Base-by-base conservation (phyloP, 805 yeast species). In the Yarrowia sp. region DNA sequence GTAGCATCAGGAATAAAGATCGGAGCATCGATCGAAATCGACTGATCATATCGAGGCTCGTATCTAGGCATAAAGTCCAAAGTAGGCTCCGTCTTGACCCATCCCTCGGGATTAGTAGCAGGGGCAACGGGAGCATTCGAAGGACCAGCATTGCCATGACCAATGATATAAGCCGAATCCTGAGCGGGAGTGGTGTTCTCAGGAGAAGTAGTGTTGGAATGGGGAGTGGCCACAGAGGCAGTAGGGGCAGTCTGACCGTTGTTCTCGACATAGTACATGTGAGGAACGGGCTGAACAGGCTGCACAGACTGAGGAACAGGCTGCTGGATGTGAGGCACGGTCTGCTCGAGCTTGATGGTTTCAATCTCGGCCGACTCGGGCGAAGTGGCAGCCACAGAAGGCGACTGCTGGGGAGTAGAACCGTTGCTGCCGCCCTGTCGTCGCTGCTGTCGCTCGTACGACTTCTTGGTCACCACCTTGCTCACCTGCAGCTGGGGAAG, bases 391-490 rank as follows among this genome's bases (percentile, higher is more conserved):
- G 17, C 55, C 4, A 48, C 55, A 1, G 17, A 8, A 1, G 55
- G 55, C n/a, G 39, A 32, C 41, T 48, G 41, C 35, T 58, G 64
- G 13, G 50, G 64, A 13, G 61, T 57, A 18, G 33, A 32, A 1
- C 63, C 43, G 8, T 48, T 48, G 13, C 32, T 13, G 8, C 55
- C 35, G 2, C 35, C 63, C 50, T 42, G 51, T n/a, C 35, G 43
- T 8, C 41, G 43, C 51, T 58, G 50, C 51, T 58, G 64, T 8
- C 64, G 64, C 51, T 58, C 64, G 15, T 58, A 58, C 11, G 22
- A 14, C 51, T 58, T 58, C 28, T 58, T 58, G 43, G 64, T 58
- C 35, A 58, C 64, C 41, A 58, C 64, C 41, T 58, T 58, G 43
- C 35, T 18, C 9, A 58, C 50, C 43, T 58, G 51, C 15, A 58